Evolutionary conservation across 139 green algal species (phyloP).

Genomic region (Dunaliella primolecta): DNA sequence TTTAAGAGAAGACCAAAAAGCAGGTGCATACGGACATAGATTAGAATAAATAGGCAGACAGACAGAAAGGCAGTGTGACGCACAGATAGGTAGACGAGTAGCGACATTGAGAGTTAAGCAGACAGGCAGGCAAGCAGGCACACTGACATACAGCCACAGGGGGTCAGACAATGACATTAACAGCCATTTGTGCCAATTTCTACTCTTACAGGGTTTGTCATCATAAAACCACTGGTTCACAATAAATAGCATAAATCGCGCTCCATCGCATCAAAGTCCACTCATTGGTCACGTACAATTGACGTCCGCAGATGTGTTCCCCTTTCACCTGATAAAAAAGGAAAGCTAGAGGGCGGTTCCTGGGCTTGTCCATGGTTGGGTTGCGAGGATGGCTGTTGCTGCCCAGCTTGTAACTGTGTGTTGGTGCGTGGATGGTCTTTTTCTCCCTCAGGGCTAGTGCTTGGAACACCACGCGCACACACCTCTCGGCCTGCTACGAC

Average conservation of each 20-base stretch:
- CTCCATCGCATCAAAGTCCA: not conserved
- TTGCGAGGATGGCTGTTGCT: not conserved
- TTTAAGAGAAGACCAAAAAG: too few relatives aligned
- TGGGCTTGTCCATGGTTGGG: not conserved
- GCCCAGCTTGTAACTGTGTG: not conserved
- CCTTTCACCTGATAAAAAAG: too few relatives aligned
- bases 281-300: not conserved
- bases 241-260: conserved; percentile 4
- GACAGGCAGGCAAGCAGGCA: not conserved
- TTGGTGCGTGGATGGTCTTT: not conserved
- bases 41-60: too few relatives aligned
- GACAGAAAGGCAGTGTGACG: not conserved
- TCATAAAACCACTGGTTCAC: not conserved
- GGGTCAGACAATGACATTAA: too few relatives aligned
- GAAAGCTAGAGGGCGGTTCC: too few relatives aligned
- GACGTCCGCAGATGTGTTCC: not conserved
- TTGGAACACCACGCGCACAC: conserved; percentile 28
- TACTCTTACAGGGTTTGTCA: too few relatives aligned
- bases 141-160: not conserved
- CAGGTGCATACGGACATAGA: too few relatives aligned
- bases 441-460: too few relatives aligned
- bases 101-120: not conserved
- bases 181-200: too few relatives aligned
- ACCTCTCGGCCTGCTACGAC: conserved; percentile 47
- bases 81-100: not conserved